Base-by-base conservation (phyloP, 1,284 basidiomycete genomes). In the Pseudozyma hubeiensis region DNA sequence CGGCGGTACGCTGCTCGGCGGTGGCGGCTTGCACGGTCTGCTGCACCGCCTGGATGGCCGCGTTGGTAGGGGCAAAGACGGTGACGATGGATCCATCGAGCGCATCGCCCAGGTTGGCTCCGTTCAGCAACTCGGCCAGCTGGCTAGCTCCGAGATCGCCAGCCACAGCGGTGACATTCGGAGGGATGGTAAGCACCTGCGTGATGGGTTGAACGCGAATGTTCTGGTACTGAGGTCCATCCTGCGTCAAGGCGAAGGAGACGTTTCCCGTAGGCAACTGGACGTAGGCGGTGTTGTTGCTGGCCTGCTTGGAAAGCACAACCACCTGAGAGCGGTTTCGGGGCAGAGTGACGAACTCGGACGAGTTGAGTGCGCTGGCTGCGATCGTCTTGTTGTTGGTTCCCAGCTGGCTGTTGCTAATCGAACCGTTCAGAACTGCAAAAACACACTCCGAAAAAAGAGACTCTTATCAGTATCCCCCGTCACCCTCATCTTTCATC, bases 21-120 rank as follows among this genome's bases (percentile, higher is more conserved):
- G 91, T 74, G n/a, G 85, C 86, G 2, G 75, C 49, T 41, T 90
- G 57, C 1, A 87, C 86, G 0, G 88, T 87, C 11, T 75, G 56
- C 77, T 90, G 90, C 29, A 86, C 84, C 34, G 53, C 24, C 61
- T 64, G 44, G 49, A 72, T 64, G 44, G 75, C 73, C 51, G 61
- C 51, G 65, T 83, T 66, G 33, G 62, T 81, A 4, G 91, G 91
- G 1, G 89, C 89, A 81, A 93, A 92, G 50, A 92, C 78, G 1
- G 92, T 93, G 65, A 90, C 87, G n/a, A 77, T 82, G 5, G 86
- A 78, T 1, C 72, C 66, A 71, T 85, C 84, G 17, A 90, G 66
- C 34, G 85, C 76, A 24, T 85, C 76, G 30, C 87, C 83, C n/a
- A 89, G 75, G 11, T 86, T 85, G 8, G 84, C 64, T 8, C 78